Percentiles rank a stretch among this genome's conserved stretches.
phyloP scores from a whole-genome alignment of 2,329 filamentous ascomycete species.

The Fusarium coffeatum region DNA sequence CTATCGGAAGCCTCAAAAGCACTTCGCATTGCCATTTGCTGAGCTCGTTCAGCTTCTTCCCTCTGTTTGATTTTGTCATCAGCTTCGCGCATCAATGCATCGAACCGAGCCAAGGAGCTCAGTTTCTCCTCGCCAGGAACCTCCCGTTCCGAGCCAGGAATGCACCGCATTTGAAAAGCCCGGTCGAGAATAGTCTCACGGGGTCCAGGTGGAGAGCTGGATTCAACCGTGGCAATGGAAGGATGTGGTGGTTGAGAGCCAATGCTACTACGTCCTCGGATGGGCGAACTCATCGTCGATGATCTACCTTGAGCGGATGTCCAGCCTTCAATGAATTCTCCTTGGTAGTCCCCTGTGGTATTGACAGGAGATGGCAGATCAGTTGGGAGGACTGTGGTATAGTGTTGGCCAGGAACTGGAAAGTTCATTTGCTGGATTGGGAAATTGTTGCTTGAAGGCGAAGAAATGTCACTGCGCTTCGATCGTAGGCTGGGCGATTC shows the following conservation, averaged over 20 bases:
- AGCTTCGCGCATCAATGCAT: slow-evolving; percentile 71
- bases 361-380: slow-evolving; percentile 69
- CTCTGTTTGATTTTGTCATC: slow-evolving; percentile 63
- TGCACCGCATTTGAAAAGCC: slow-evolving; percentile 71
- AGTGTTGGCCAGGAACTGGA: slow-evolving; percentile 59
- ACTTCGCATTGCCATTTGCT: slow-evolving; percentile 56
- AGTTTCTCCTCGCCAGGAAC: slow-evolving; percentile 70
- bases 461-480: slow-evolving; percentile 71
- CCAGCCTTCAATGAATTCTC: slow-evolving; percentile 71
- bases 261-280: slow-evolving; percentile 65
- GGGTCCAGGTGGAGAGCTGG: slow-evolving; percentile 64
- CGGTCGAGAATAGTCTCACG: slow-evolving; percentile 75
- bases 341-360: slow-evolving; percentile 64
- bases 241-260: slow-evolving; percentile 60
- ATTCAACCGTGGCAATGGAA: slow-evolving; percentile 52
- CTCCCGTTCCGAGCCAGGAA: slow-evolving; percentile 68
- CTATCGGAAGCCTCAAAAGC: slow-evolving; percentile 64
- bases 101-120: slow-evolving; percentile 73
- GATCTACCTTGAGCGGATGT: slow-evolving; percentile 69
- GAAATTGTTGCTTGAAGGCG: slow-evolving; percentile 63
- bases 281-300: slow-evolving; percentile 68
- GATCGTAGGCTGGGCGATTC: slow-evolving; percentile 71
- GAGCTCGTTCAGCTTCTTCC: slow-evolving; percentile 50
- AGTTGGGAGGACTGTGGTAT: slow-evolving; percentile 62
- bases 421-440: slow-evolving; percentile 55